Base-by-base conservation (phyloP, 2,329 filamentous ascomycete species). In the Calycina herbarum region DNA sequence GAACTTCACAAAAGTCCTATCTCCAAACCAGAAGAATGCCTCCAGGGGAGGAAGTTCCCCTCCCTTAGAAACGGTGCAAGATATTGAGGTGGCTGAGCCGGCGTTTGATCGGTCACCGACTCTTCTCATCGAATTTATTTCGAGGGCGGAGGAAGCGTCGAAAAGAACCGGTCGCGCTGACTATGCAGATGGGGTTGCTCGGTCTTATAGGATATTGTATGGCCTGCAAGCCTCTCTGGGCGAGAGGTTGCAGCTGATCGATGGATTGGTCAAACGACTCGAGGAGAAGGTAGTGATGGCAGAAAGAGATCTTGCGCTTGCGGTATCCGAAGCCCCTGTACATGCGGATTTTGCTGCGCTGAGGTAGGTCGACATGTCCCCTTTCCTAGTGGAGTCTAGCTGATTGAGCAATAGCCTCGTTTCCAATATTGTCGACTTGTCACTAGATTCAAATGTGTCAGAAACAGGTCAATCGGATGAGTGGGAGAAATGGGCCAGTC, bases 131-230 rank as follows among this genome's bases (percentile, higher is more conserved):
- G 77, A 79, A 17, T 85, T 89, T 63, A 79, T 85, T 48, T 71
- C 68, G 1, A 81, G 82, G 63, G 85, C 87, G 0, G 84, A 89
- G 64, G 77, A 78, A 3, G 79, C 86, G 40, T 89, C 92, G 65
- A 82, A 87, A 27, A 82, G 80, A 31, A 96, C 93, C 4, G 92
- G 92, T 27, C 86, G 95, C 67, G 94, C 93, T 13, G 94, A 98
- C 75, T 92, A 97, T 76, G 93, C 94, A 1, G 94, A 99, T 78
- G 94, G 94, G 10, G 89, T 95, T 59, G 94, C 94, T 40, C 88
- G 92, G 62, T 82, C 89, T 2, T 90, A 89, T 67, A 87, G 91
- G 51, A 79, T 96, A 17, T 77, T 93, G 3, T 92, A 89, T 74
- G 80, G 81, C 51, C 86, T 88, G 75, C 80, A 85, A 15, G 73